Conservation (phyloP, 768 basidiomycete genomes). For the Agrocybe praecox region DNA sequence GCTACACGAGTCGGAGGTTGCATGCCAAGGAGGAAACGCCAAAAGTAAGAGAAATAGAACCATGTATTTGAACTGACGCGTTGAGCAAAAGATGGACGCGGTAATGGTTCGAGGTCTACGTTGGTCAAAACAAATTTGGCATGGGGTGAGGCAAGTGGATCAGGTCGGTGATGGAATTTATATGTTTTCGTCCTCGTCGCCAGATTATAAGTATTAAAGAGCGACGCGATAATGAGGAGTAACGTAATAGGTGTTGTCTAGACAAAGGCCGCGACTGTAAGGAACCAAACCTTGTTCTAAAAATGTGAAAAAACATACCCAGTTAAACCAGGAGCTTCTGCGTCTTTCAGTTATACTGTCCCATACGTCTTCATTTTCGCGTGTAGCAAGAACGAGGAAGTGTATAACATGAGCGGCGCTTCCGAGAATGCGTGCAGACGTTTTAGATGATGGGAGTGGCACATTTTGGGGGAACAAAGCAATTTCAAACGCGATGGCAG, state of each 20-base stretch:
- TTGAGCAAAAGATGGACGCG: constrained; percentile 44
- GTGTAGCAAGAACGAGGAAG: constrained; percentile 60
- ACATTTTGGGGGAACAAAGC: constrained; percentile 82
- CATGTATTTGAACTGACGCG: constrained; percentile 49
- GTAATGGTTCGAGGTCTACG: constrained; percentile 45
- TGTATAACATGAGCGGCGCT: constrained; percentile 68
- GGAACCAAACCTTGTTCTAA: constrained; percentile 11
- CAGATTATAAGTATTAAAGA: constrained; percentile 65
- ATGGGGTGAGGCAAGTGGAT: constrained; percentile 71
- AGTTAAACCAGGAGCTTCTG: constrained; percentile 74
- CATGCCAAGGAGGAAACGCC: constrained; percentile 71
- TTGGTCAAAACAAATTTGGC: constrained; percentile 65
- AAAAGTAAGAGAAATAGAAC: constrained; percentile 55
- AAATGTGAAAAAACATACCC: constrained; percentile 49
- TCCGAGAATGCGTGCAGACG: constrained; percentile 68
- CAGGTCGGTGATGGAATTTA: constrained; percentile 61
- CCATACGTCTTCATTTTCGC: constrained; percentile 74
- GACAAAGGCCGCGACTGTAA: constrained; percentile 1
- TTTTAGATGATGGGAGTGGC: constrained; percentile 68
- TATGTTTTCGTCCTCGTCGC: constrained; percentile 73
- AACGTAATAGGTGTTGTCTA: constrained; percentile 70
- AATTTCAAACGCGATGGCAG: constrained; percentile 76
- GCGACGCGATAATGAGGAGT: constrained; percentile 53
- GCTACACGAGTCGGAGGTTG: constrained; percentile 42
- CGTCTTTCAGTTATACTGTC: constrained; percentile 76